Evolutionary conservation across 305 asterid species (phyloP), one percentile per base, ranked within the genome.

Genomic region (Withania somnifera): DNA sequence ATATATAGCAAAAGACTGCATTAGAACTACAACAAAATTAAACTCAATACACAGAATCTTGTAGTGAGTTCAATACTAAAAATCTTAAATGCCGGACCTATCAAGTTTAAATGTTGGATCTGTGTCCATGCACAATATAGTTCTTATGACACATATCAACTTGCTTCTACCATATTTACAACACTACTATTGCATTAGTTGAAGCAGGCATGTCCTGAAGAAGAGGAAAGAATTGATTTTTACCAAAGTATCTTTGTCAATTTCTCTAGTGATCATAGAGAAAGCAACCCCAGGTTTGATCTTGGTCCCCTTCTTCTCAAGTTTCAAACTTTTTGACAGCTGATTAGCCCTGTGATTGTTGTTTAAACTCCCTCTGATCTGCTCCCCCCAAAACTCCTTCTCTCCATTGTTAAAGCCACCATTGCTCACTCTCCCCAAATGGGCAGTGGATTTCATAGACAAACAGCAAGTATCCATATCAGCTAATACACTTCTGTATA

Each of bases 261-360:
- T 92, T 51, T 92, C 95, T 66, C 93, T 89, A 28, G 97, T 94
- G 83, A 95, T 89, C 54, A 95, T 90, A 84, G 98, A 94, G 83
- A 82, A 89, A 89, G 93, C 94, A 82, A 87, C 84, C 68, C 97
- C 95, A 56, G 88, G 87, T 81, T 86, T 92, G 83, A 85, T 84
- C 71, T 81, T 92, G 77, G 84, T 89, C 42, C 83, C 89, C 81
- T 79, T 88, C 82, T 77, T 88, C 86, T 86, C 91, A 84, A 87
- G 82, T 75, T 83, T 89, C 90, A 88, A 85, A 13, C 83, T 85
- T 88, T 88, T 88, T 9, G 90, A 89, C 40, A 80, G 71, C 32
- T 87, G 86, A 88, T 84, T 54, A 82, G 75, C 61, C 91, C 84
- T 83, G 42, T 26, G 58, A 77, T 78, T 77, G 15, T 73, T 83